A percentile compares a stretch with the other conserved stretches of the same genome.
phyloP scores from a whole-genome alignment of 179 eudicot genomes.

The Patellifolia procumbens region DNA sequence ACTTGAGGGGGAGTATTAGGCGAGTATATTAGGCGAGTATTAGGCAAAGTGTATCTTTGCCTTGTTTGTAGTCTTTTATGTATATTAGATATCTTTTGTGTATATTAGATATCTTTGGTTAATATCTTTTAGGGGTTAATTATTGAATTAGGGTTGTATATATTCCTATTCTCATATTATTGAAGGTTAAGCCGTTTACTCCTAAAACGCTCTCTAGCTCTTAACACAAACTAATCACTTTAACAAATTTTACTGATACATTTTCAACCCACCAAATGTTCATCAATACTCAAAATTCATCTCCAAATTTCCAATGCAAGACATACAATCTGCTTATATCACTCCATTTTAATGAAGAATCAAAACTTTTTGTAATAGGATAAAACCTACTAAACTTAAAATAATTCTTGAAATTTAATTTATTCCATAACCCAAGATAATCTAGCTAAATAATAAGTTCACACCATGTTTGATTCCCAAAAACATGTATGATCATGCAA shows the following conservation, averaged over 20 bases:
- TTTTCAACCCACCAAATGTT: conserved; percentile 4
- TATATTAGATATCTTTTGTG: too few species aligned
- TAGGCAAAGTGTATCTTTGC: too few species aligned
- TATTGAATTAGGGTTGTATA: too few species aligned
- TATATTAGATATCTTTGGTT: too few species aligned
- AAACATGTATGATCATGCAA: conserved; percentile 16
- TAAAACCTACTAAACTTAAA: background rate
- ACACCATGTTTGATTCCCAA: background rate
- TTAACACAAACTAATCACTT: background rate
- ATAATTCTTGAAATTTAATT: background rate
- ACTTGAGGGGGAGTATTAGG: too few species aligned
- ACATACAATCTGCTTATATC: background rate
- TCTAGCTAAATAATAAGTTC: background rate
- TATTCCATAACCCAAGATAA: background rate
- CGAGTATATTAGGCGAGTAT: too few species aligned
- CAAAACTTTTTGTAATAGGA: background rate
- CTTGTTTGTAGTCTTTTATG: too few species aligned
- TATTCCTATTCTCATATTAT: too few species aligned
- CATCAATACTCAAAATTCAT: background rate
- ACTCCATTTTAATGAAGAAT: background rate
- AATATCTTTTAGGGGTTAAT: too few species aligned
- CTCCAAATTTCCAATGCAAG: background rate
- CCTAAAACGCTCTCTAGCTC: too few species aligned
- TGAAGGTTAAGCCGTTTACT: too few species aligned
- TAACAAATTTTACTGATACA: background rate